phyloP scores from a whole-genome alignment of 495 filamentous ascomycete genomes.

The Penicillium paradoxum region DNA sequence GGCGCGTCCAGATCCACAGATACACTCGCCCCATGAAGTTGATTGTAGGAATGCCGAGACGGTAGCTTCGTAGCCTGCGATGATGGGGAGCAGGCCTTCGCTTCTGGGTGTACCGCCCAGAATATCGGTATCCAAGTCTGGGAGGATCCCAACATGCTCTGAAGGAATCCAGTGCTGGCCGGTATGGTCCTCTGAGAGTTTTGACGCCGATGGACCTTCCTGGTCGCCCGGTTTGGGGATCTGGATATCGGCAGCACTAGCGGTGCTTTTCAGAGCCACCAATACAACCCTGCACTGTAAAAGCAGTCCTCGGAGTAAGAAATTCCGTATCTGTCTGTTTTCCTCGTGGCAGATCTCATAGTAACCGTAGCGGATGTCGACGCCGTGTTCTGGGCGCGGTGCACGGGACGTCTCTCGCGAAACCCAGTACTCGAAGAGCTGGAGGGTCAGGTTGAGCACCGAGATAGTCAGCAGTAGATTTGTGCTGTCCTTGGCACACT shows the following conservation, averaged over 20 bases:
- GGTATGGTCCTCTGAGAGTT: constrained; percentile 1
- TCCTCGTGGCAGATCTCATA: constrained; percentile 38
- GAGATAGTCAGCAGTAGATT: constrained; percentile 32
- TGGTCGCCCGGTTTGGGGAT: constrained; percentile 11
- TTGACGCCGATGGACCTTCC: constrained; percentile 6
- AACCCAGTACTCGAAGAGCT: constrained; percentile 36
- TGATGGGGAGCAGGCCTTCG: constrained; percentile 30
- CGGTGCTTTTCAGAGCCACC: constrained; percentile 18
- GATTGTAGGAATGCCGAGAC: constrained; percentile 32
- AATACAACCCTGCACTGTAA: constrained; percentile 31
- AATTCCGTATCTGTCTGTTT: constrained; percentile 29
- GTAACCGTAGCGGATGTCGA: constrained; percentile 34
- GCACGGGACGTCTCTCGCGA: constrained; percentile 23
- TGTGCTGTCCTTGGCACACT: constrained; percentile 33
- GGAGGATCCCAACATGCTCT: constrained; percentile 5
- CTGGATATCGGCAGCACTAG: constrained; percentile 11
- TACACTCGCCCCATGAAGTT: constrained; percentile 27
- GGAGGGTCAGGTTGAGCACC: constrained; percentile 31
- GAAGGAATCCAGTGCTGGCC: constrained; percentile 9
- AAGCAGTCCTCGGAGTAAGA: constrained; percentile 29
- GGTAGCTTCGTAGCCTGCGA: constrained; percentile 32
- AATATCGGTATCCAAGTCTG: constrained; percentile 8
- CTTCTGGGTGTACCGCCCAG: constrained; percentile 4
- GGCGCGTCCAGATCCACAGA: constrained; percentile 21
- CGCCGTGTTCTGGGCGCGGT: constrained; percentile 15